phyloP scores from a whole-genome alignment of 2,329 filamentous ascomycete species.

The Lecanoromycetidae sp. region DNA sequence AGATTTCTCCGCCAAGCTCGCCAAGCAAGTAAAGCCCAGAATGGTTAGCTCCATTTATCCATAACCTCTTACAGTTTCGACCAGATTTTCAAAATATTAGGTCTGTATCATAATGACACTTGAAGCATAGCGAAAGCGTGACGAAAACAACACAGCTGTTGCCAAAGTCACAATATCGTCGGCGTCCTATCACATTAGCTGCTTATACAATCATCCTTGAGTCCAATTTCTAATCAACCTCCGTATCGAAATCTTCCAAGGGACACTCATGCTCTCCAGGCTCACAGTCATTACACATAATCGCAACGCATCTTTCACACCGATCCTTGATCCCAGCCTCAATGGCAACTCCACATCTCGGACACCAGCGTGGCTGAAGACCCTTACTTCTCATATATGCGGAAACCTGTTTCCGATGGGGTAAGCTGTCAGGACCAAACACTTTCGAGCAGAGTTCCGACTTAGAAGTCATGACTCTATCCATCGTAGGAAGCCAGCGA shows the following conservation, averaged over 20 bases:
- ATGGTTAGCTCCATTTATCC: too few species aligned
- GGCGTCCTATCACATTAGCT: too few species aligned
- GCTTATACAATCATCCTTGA: too few species aligned
- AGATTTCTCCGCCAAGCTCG: too few species aligned
- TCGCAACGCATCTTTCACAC: conserved; percentile 3
- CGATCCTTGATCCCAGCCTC: background rate
- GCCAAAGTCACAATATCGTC: too few species aligned
- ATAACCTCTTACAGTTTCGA: too few species aligned
- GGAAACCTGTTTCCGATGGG: conserved; percentile 6
- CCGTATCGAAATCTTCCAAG: background rate
- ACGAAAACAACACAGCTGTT: too few species aligned
- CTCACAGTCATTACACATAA: conserved; percentile 6
- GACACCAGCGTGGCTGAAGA: conserved; percentile 2
- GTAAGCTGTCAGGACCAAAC: conserved; percentile 5
- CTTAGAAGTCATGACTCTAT: conserved; percentile 9
- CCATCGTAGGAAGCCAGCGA: conserved; percentile 6
- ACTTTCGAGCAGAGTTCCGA: conserved; percentile 3
- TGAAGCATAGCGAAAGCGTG: too few species aligned
- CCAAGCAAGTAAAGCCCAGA: too few species aligned
- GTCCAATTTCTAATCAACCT: too few species aligned
- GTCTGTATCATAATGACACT: too few species aligned
- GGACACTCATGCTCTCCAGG: conserved; percentile 1
- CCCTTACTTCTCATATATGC: background rate
- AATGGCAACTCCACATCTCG: conserved; percentile 7
- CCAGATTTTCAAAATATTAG: too few species aligned